These are phyloP conservation scores for Barnettozyma sp. DNA, from an alignment of 805 yeast species.

Conservation along the genomic window DNA sequence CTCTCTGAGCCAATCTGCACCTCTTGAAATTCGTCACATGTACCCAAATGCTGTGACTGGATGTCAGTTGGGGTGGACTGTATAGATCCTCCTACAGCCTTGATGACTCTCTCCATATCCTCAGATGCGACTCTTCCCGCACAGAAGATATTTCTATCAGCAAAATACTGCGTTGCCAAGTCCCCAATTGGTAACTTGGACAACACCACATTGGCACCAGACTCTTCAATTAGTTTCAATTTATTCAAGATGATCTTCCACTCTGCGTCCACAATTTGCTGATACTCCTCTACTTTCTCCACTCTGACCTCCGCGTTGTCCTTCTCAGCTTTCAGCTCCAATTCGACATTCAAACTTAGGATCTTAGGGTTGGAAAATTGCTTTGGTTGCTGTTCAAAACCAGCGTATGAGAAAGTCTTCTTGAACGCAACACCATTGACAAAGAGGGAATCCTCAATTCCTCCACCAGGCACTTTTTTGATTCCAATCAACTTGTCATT, in stretches of 20 bases:
- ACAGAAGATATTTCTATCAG: conserved; percentile 92
- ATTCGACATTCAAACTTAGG: conserved; percentile 80
- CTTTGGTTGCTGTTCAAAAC: conserved; percentile 98
- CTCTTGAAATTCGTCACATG: conserved; percentile 84
- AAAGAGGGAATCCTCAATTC: conserved; percentile 86
- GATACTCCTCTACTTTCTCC: conserved; percentile 88
- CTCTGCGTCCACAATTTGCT: conserved; percentile 97
- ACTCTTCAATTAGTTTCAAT: conserved; percentile 68
- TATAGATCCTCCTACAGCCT: conserved; percentile 89
- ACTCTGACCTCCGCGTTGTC: conserved; percentile 98
- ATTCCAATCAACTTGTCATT: conserved; percentile 91
- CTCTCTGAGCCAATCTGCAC: conserved; percentile 94
- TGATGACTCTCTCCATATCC: conserved; percentile 86
- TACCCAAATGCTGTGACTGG: conserved; percentile 65
- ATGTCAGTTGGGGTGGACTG: conserved; percentile 76
- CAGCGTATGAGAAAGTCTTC: conserved; percentile 96
- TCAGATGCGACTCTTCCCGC: conserved; percentile 90
- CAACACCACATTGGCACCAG: conserved; percentile 90
- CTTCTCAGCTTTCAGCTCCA: conserved; percentile 96
- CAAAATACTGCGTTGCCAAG: conserved; percentile 97
- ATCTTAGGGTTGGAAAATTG: conserved; percentile 72
- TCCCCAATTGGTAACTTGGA: conserved; percentile 97
- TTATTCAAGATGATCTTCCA: conserved; percentile 91
- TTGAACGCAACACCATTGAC: conserved; percentile 95
- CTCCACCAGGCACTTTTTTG: conserved; percentile 93